phyloP scores from a whole-genome alignment of 2,329 filamentous ascomycete genomes.

The Onygena corvina region DNA sequence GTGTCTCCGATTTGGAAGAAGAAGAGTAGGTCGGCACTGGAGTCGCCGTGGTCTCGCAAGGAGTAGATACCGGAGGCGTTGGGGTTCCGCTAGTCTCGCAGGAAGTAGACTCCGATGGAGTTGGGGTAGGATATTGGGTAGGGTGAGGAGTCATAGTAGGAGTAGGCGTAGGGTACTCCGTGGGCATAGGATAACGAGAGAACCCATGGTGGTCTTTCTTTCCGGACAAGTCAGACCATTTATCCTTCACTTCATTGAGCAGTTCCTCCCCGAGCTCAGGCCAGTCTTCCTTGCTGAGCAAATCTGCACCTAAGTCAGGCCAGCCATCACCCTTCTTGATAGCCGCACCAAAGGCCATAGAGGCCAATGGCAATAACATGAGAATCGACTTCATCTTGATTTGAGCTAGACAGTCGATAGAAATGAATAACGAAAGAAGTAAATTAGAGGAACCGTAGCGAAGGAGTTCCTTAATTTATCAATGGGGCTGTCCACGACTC shows the following conservation, averaged over 20 bases:
- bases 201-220: no score
- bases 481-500: neutral
- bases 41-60: neutral
- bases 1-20: neutral
- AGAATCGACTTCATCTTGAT: conserved; percentile 19
- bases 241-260: no score
- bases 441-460: conserved; percentile 36
- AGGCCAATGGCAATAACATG: conserved; percentile 18
- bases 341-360: conserved; percentile 17
- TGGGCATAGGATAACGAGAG: conserved; percentile 2
- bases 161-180: conserved; percentile 8
- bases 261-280: no score
- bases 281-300: no score
- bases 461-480: conserved; percentile 30
- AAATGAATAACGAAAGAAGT: conserved; percentile 13
- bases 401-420: neutral
- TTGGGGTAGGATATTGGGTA: conserved; percentile 4
- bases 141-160: conserved; percentile 11
- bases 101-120: conserved; percentile 12
- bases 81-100: conserved; percentile 9
- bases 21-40: neutral
- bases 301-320: neutral
- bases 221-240: no score
- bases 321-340: conserved; percentile 10
- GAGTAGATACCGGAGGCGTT: neutral